Percentiles rank a stretch among this genome's conserved stretches.
Evolutionary conservation across 257 asterid species (phyloP).

Genomic region (Avicennia marina): DNA sequence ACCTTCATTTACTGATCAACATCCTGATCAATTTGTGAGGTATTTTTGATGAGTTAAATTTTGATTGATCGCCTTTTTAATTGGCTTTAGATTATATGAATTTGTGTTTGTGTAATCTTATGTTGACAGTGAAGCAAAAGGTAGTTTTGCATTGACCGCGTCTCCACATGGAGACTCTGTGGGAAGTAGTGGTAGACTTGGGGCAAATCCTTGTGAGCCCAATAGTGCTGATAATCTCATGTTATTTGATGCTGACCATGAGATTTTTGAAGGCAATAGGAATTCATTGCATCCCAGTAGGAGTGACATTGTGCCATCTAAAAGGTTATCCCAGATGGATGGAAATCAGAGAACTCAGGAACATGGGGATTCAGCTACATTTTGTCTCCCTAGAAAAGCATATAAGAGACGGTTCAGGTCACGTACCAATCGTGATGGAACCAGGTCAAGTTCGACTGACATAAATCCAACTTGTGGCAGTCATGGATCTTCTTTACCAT

Average conservation of each 20-base stretch:
- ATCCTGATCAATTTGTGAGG: constrained; percentile 60
- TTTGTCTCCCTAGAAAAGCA: constrained; percentile 64
- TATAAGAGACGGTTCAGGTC: constrained; percentile 79
- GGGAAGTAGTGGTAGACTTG: constrained; percentile 90
- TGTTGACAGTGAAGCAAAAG: constrained; percentile 88
- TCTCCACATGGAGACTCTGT: constrained; percentile 94
- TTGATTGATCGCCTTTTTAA: not conserved
- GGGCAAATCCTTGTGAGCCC: constrained; percentile 58
- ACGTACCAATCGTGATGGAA: constrained; percentile 66
- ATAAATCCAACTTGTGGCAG: constrained; percentile 44
- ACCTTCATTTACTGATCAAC: constrained; percentile 74
- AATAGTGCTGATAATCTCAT: constrained; percentile 75
- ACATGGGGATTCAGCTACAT: constrained; percentile 57
- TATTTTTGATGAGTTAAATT: constrained; percentile 21
- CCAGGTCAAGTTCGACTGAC: constrained; percentile 58
- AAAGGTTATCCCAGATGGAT: constrained; percentile 39
- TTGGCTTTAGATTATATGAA: not conserved
- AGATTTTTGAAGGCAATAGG: constrained; percentile 56
- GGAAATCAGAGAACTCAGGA: constrained; percentile 46
- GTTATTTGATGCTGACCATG: constrained; percentile 70
- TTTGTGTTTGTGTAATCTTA: constrained; percentile 18
- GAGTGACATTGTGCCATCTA: constrained; percentile 44
- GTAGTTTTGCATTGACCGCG: constrained; percentile 71
- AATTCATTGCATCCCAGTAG: constrained; percentile 43
- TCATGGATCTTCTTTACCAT: constrained; percentile 51